Evolutionary conservation across 768 basidiomycete genomes (phyloP).

Genomic region (Lactarius tabidus): DNA sequence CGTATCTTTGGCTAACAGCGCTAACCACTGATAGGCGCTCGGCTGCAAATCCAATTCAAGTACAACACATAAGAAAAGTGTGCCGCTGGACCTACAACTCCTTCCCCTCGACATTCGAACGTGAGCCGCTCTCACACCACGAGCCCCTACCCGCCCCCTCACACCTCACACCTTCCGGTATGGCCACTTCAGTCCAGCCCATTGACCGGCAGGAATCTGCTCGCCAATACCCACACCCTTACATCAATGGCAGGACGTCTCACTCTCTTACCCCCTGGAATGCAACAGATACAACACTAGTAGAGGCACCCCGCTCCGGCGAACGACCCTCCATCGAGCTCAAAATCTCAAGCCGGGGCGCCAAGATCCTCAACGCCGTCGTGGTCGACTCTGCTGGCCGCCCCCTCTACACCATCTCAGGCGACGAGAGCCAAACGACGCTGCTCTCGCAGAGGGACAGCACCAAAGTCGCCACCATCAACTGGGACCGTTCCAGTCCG

Average conservation of each 20-base stretch:
- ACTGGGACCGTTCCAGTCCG: constrained; percentile 18
- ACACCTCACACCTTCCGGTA: not conserved
- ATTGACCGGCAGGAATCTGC: constrained; percentile 16
- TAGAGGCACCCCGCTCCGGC: not conserved
- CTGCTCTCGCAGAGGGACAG: not conserved
- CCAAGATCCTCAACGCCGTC: constrained; percentile 11
- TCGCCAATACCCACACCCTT: constrained; percentile 10
- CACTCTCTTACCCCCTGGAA: not conserved
- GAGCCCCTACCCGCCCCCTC: too few species aligned
- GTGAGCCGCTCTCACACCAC: constrained; percentile 1
- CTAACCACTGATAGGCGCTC: too few species aligned
- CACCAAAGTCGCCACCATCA: constrained; percentile 10
- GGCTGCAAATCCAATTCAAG: not conserved
- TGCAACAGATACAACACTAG: constrained; percentile 12
- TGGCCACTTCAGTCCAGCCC: constrained; percentile 3
- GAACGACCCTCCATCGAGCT: constrained; percentile 15
- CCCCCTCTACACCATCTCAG: constrained; percentile 5
- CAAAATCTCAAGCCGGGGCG: constrained; percentile 1
- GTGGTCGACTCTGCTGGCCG: constrained; percentile 1
- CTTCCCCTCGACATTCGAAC: not conserved
- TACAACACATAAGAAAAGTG: constrained; percentile 12
- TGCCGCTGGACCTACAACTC: not conserved
- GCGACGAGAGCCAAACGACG: constrained; percentile 10
- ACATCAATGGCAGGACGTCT: not conserved
- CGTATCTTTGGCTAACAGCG: too few species aligned